Conservation (phyloP, 345 rosid genomes). For the Melastoma malabathricum region DNA sequence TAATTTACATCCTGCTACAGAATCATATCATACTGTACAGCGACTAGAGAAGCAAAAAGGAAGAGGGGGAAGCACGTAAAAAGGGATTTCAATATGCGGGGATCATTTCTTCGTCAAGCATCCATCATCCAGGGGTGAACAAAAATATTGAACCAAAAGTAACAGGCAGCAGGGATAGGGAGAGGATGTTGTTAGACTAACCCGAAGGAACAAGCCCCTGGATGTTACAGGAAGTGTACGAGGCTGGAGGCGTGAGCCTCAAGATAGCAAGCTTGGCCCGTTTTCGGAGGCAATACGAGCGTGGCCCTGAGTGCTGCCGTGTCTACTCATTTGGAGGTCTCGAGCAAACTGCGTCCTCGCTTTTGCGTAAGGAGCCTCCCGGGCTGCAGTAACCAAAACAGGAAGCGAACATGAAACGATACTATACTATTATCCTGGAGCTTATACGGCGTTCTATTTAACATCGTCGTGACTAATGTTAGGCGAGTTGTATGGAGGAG, state of each 20-base stretch:
- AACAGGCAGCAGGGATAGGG: not conserved
- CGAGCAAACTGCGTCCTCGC: slow-evolving; percentile 64
- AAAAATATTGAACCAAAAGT: too few relatives aligned
- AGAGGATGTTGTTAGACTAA: not conserved
- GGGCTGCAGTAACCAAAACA: slow-evolving; percentile 28
- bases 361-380: slow-evolving; percentile 97
- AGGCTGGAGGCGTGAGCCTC: slow-evolving; percentile 6
- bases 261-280: slow-evolving; percentile 19
- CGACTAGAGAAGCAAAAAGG: too few relatives aligned
- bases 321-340: slow-evolving; percentile 77
- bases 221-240: not conserved
- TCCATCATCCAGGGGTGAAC: not conserved
- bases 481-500: slow-evolving; percentile 1
- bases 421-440: too few relatives aligned
- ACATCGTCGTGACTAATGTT: too few relatives aligned
- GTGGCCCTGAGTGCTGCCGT: slow-evolving; percentile 44
- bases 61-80: too few relatives aligned
- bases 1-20: too few relatives aligned
- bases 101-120: slow-evolving; percentile 1
- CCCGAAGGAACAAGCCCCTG: not conserved
- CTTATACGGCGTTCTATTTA: too few relatives aligned
- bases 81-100: not conserved
- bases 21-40: too few relatives aligned
- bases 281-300: slow-evolving; percentile 69
- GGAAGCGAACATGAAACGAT: not conserved